Conservation (phyloP, 2,329 filamentous ascomycete species). For the Verticillium albo-atrum region DNA sequence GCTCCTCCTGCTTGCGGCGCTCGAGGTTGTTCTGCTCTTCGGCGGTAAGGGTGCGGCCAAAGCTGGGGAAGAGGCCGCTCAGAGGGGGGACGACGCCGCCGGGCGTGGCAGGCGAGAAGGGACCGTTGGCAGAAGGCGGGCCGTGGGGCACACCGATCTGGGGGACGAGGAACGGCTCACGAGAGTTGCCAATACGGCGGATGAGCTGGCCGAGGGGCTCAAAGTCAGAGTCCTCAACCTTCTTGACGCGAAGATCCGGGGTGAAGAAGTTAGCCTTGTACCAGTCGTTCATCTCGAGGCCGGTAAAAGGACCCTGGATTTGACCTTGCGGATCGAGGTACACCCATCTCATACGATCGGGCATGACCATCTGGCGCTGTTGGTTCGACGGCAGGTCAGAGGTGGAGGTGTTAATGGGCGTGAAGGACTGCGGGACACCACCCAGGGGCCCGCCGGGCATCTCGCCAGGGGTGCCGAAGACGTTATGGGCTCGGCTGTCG, state of each 20-base stretch:
- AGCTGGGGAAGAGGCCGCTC: slow-evolving; percentile 89
- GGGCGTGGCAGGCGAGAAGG: slow-evolving; percentile 43
- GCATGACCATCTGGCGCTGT: slow-evolving; percentile 95
- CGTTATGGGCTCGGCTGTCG: slow-evolving; percentile 19
- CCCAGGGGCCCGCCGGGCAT: slow-evolving; percentile 16
- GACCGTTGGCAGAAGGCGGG: slow-evolving; percentile 49
- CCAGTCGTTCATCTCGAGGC: slow-evolving; percentile 99
- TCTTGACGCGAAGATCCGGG: slow-evolving; percentile 89
- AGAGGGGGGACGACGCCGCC: slow-evolving; percentile 79
- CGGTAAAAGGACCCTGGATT: slow-evolving; percentile 91
- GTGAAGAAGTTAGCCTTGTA: slow-evolving; percentile 99
- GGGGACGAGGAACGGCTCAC: slow-evolving; percentile 94
- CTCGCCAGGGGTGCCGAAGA: slow-evolving; percentile 15
- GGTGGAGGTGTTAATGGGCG: slow-evolving; percentile 15
- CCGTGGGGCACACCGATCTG: slow-evolving; percentile 95
- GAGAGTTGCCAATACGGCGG: slow-evolving; percentile 90
- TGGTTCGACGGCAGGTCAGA: slow-evolving; percentile 44
- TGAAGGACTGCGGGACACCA: slow-evolving; percentile 16
- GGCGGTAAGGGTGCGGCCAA: slow-evolving; percentile 91
- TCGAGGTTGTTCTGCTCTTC: slow-evolving; percentile 98
- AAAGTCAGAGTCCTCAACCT: slow-evolving; percentile 88
- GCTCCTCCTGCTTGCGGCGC: slow-evolving; percentile 94
- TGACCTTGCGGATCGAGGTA: slow-evolving; percentile 93
- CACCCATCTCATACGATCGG: slow-evolving; percentile 97
- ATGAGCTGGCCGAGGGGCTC: slow-evolving; percentile 94